These are phyloP conservation scores for Pleurotus djamor DNA, from an alignment of 768 basidiomycete species.

Conservation along the genomic window DNA sequence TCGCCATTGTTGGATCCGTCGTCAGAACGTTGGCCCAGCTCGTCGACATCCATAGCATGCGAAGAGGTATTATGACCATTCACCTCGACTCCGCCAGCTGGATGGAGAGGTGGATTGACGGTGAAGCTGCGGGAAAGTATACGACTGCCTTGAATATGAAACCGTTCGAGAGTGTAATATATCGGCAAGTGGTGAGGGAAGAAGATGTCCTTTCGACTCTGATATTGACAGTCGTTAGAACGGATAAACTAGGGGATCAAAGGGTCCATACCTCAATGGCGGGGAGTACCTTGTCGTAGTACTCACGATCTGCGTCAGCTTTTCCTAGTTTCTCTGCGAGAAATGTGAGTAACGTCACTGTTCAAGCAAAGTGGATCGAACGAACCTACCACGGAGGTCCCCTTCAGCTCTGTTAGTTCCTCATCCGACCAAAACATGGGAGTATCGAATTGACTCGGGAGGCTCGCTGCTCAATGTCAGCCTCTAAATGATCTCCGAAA, in stretches of 20 bases:
- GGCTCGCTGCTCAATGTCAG: slow-evolving; percentile 38
- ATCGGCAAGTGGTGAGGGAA: slow-evolving; percentile 35
- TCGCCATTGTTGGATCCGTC: slow-evolving; percentile 29
- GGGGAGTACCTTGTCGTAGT: slow-evolving; percentile 62
- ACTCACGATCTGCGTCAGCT: slow-evolving; percentile 77
- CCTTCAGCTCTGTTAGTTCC: slow-evolving; percentile 73
- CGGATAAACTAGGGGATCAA: not conserved
- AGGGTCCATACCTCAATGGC: slow-evolving; percentile 56
- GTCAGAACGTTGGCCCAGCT: slow-evolving; percentile 8
- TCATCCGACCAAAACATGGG: slow-evolving; percentile 91
- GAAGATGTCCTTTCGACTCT: slow-evolving; percentile 79
- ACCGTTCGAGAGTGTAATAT: slow-evolving; percentile 69
- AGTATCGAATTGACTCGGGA: slow-evolving; percentile 78
- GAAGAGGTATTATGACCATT: slow-evolving; percentile 26
- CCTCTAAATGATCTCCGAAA: not conserved
- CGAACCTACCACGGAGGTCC: slow-evolving; percentile 86
- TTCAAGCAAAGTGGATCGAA: slow-evolving; percentile 14
- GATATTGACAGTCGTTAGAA: slow-evolving; percentile 4
- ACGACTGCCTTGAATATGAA: slow-evolving; percentile 88
- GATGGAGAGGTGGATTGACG: slow-evolving; percentile 45
- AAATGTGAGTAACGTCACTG: not conserved
- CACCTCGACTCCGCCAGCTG: slow-evolving; percentile 30
- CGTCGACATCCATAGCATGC: slow-evolving; percentile 43
- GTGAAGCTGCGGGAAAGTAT: slow-evolving; percentile 93
- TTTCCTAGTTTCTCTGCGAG: slow-evolving; percentile 81